A percentile compares a stretch with the other conserved stretches of the same genome.
Evolutionary conservation across 2,329 filamentous ascomycete genomes (phyloP).

Genomic region (Penicillium sp.): DNA sequence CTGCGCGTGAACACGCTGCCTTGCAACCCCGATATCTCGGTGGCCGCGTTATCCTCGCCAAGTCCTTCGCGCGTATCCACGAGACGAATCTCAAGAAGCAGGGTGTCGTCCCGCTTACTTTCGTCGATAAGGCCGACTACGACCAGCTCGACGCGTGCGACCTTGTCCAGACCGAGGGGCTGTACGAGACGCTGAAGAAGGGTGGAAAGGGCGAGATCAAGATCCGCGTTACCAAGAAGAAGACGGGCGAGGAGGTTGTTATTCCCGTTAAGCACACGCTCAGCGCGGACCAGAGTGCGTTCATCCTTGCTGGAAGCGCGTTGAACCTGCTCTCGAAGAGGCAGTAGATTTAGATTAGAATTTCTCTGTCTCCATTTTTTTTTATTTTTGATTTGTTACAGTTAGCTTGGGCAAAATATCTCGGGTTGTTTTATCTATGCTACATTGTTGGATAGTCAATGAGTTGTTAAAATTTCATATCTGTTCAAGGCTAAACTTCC

Average conservation of each 20-base stretch:
- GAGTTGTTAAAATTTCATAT: background rate
- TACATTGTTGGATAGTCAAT: background rate
- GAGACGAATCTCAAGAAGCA: slow-evolving; percentile 98
- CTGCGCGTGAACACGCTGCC: slow-evolving; percentile 85
- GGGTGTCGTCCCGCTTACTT: slow-evolving; percentile 91
- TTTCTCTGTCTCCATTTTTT: background rate
- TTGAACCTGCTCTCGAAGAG: slow-evolving; percentile 79
- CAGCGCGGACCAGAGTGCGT: slow-evolving; percentile 86
- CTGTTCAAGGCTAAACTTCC: background rate
- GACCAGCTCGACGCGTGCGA: slow-evolving; percentile 83
- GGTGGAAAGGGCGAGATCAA: slow-evolving; percentile 30
- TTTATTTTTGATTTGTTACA: background rate
- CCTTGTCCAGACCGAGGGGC: slow-evolving; percentile 77
- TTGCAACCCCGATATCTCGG: slow-evolving; percentile 91
- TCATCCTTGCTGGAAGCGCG: slow-evolving; percentile 91
- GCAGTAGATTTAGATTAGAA: background rate
- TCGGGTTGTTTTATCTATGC: background rate
- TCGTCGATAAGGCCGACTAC: slow-evolving; percentile 87
- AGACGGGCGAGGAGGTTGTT: slow-evolving; percentile 65
- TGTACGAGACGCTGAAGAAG: slow-evolving; percentile 74
- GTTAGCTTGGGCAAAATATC: background rate
- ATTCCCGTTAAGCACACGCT: slow-evolving; percentile 87
- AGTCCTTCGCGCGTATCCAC: slow-evolving; percentile 90
- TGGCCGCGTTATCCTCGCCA: slow-evolving; percentile 79
- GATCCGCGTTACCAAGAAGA: slow-evolving; percentile 30